Conservation (phyloP, 2,329 filamentous ascomycete genomes). For the Aspergillus bombycis region DNA sequence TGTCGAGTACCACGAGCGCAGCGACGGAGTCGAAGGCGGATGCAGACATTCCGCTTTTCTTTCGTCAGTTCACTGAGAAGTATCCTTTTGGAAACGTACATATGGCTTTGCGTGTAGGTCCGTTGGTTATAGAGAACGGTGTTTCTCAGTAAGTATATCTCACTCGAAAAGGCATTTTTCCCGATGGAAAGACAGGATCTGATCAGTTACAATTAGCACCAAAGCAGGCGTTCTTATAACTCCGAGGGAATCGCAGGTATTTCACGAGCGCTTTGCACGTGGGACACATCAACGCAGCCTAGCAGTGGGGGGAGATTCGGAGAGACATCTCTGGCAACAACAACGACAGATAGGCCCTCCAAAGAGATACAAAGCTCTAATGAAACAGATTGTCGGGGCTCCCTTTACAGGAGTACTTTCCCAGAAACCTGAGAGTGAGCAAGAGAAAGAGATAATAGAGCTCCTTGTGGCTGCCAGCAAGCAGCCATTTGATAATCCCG, state of each 20-base stretch:
- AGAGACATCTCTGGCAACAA: slow-evolving; percentile 19
- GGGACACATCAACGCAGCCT: slow-evolving; percentile 1
- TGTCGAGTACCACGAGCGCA: slow-evolving; percentile 8
- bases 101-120: slow-evolving; percentile 46
- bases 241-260: slow-evolving; percentile 11
- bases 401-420: slow-evolving; percentile 38
- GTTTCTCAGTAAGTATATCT: slow-evolving; percentile 37
- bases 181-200: not conserved
- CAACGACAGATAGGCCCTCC: slow-evolving; percentile 8
- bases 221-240: slow-evolving; percentile 24
- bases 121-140: slow-evolving; percentile 47
- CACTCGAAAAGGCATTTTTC: not conserved
- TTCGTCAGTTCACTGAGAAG: slow-evolving; percentile 33
- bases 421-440: slow-evolving; percentile 25
- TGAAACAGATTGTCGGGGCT: slow-evolving; percentile 47
- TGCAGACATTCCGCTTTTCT: slow-evolving; percentile 34
- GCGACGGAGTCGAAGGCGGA: slow-evolving; percentile 27
- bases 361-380: slow-evolving; percentile 42
- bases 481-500: slow-evolving; percentile 7
- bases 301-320: not conserved
- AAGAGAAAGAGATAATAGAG: slow-evolving; percentile 26
- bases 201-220: slow-evolving; percentile 7
- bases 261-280: slow-evolving; percentile 10
- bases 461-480: slow-evolving; percentile 5
- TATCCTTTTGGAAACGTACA: slow-evolving; percentile 47